phyloP scores from a whole-genome alignment of 352 stramenopile genomes.

The Blastocystis sp. region DNA sequence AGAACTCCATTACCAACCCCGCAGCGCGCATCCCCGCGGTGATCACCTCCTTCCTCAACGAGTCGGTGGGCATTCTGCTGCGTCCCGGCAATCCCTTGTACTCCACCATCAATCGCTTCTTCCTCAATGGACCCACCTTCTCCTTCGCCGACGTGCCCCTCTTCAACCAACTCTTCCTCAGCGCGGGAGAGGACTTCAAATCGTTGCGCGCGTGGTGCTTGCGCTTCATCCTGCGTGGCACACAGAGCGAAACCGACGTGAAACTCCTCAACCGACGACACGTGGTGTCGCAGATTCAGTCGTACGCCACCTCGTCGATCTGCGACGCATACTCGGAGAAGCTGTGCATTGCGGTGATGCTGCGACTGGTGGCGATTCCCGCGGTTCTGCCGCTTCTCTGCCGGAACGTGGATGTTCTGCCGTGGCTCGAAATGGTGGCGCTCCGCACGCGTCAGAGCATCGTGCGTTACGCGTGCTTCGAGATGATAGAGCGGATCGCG shows the following conservation, averaged over 20 bases:
- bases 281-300: slow-evolving; percentile 46
- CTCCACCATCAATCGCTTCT: slow-evolving; percentile 55
- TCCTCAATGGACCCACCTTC: slow-evolving; percentile 23
- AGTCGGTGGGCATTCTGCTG: slow-evolving; percentile 43
- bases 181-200: background rate
- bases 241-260: slow-evolving; percentile 53
- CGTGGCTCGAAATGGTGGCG: slow-evolving; percentile 22
- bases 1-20: slow-evolving; percentile 53
- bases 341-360: slow-evolving; percentile 6
- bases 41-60: slow-evolving; percentile 37
- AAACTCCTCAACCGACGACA: slow-evolving; percentile 34
- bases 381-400: background rate
- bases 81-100: slow-evolving; percentile 45
- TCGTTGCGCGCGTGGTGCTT: slow-evolving; percentile 51
- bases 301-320: background rate
- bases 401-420: slow-evolving; percentile 14
- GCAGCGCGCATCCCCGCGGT: slow-evolving; percentile 21
- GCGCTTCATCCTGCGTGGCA: slow-evolving; percentile 40
- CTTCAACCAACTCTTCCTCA: slow-evolving; percentile 56
- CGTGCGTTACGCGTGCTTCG: slow-evolving; percentile 2
- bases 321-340: slow-evolving; percentile 58
- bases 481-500: background rate
- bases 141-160: slow-evolving; percentile 44
- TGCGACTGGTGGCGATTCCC: slow-evolving; percentile 43
- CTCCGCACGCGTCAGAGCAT: background rate